Percentiles rank a stretch among this genome's conserved stretches.
These are phyloP conservation scores for Helichrysum umbraculigerum DNA, from an alignment of 129 eudicot species.

Conservation along the genomic window DNA sequence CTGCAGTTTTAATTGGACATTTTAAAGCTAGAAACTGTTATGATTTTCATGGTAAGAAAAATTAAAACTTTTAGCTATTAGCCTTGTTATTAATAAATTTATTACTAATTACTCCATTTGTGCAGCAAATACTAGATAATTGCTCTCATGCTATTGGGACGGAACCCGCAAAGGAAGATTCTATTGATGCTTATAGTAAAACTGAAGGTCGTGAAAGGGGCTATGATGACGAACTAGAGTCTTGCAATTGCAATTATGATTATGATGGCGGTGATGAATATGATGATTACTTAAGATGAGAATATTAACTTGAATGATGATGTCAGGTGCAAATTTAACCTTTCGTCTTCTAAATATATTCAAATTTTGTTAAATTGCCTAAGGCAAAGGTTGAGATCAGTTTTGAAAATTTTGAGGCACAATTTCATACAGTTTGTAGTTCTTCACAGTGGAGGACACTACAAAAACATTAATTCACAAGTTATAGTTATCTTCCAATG, in stretches of 20 bases:
- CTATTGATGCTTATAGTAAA: no score
- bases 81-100: background rate
- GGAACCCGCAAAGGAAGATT: conserved; percentile 7
- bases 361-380: conserved; percentile 1
- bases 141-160: background rate
- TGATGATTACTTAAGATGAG: background rate
- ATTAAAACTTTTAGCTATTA: background rate
- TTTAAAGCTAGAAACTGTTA: background rate
- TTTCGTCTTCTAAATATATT: background rate
- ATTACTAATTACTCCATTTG: background rate
- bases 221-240: conserved; percentile 12
- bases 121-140: conserved; percentile 18
- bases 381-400: conserved; percentile 28
- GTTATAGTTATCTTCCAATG: background rate
- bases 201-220: background rate
- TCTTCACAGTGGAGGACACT: conserved; percentile 8
- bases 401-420: conserved; percentile 14
- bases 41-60: background rate
- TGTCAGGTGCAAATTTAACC: background rate
- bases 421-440: background rate
- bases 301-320: conserved; percentile 4
- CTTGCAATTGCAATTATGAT: conserved; percentile 18
- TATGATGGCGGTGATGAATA: conserved; percentile 27
- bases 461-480: conserved; percentile 1
- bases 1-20: background rate